Conservation (phyloP, 257 asterid species). For the Thymus quinquecostatus region DNA sequence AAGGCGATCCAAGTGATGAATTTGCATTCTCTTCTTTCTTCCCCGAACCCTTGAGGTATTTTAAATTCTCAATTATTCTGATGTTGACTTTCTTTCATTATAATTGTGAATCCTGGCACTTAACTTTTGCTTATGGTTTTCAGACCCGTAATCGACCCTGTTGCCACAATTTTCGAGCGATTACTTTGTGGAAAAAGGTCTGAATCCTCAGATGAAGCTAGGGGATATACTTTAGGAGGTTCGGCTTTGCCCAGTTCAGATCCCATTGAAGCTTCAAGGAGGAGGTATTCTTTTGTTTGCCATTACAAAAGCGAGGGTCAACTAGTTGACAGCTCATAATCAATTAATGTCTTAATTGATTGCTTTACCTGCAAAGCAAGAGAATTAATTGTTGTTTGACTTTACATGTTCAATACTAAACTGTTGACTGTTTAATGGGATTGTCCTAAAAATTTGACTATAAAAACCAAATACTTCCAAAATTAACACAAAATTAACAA, state of each 20-base stretch:
- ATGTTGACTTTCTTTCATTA: conserved; percentile 18
- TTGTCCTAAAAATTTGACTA: too few species aligned
- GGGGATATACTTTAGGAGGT: conserved; percentile 64
- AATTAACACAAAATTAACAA: too few species aligned
- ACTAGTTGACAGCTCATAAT: neutral
- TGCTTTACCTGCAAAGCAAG: neutral
- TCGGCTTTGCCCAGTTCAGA: conserved; percentile 80
- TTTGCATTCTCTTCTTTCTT: conserved; percentile 82
- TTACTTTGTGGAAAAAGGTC: conserved; percentile 81
- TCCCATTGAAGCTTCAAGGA: conserved; percentile 86
- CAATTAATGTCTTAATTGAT: neutral
- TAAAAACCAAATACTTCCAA: too few species aligned
- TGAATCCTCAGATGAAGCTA: conserved; percentile 55
- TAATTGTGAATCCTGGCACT: conserved; percentile 24
- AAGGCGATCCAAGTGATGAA: conserved; percentile 97
- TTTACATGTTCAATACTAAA: too few species aligned
- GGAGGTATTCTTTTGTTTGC: conserved; percentile 62
- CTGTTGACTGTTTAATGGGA: too few species aligned
- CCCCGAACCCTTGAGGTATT: conserved; percentile 71
- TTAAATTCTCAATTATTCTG: neutral
- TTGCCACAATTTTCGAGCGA: conserved; percentile 71
- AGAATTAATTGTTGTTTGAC: neutral
- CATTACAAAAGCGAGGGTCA: conserved; percentile 1
- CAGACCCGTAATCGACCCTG: conserved; percentile 81
- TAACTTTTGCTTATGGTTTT: conserved; percentile 32